phyloP scores from a whole-genome alignment of 352 stramenopile genomes.

The Pythium inflatum region DNA sequence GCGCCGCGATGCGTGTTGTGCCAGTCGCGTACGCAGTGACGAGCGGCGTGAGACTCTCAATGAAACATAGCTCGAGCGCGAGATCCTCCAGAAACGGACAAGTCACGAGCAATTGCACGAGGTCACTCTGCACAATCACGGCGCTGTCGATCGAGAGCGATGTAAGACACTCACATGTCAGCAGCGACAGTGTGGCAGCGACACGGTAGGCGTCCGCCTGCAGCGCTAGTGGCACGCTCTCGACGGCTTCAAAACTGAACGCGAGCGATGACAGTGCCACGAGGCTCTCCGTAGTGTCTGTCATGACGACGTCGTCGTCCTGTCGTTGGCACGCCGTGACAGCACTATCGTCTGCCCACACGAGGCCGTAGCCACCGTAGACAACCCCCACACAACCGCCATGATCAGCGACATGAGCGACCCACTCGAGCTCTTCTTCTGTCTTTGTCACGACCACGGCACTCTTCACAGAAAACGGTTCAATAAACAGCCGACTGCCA shows the following conservation, averaged over 20 bases:
- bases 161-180: background rate
- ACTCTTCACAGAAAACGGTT: background rate
- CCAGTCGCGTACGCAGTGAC: background rate
- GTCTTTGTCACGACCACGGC: background rate
- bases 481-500: background rate
- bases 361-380: conserved; percentile 1
- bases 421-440: background rate
- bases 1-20: background rate
- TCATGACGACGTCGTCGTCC: background rate
- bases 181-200: background rate
- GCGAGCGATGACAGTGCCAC: background rate
- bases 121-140: background rate
- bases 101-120: background rate
- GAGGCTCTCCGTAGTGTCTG: no score
- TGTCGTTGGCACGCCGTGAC: background rate
- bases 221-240: background rate
- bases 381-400: background rate
- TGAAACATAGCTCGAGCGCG: background rate
- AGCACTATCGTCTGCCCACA: background rate
- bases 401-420: background rate
- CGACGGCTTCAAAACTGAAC: background rate
- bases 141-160: background rate
- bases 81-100: background rate
- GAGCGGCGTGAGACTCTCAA: background rate
- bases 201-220: background rate